These are phyloP conservation scores for Monosporascus sp. DNA, from an alignment of 2,329 filamentous ascomycete genomes.

Conservation along the genomic window DNA sequence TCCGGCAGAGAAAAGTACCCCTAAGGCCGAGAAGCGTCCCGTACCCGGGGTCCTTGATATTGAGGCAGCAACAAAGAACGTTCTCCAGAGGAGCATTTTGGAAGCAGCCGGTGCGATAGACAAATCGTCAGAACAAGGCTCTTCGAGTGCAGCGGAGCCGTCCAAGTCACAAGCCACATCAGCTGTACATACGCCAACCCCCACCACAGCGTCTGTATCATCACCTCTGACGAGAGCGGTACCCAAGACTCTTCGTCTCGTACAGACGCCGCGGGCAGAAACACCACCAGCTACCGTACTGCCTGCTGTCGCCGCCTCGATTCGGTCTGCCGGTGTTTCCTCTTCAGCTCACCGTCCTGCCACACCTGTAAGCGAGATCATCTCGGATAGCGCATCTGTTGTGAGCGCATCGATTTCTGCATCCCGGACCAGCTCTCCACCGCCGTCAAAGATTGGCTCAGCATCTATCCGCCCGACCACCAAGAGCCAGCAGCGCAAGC, in stretches of 20 bases:
- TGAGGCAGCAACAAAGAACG: conserved; percentile 39
- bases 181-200: conserved; percentile 45
- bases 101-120: conserved; percentile 14
- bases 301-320: conserved; percentile 22
- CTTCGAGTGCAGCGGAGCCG: conserved; percentile 25
- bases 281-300: conserved; percentile 33
- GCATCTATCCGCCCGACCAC: conserved; percentile 65
- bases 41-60: conserved; percentile 42
- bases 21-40: conserved; percentile 31
- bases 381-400: conserved; percentile 73
- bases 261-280: conserved; percentile 62
- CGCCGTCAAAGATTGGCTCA: conserved; percentile 59
- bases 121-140: conserved; percentile 26
- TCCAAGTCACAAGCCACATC: conserved; percentile 28
- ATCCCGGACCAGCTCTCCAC: conserved; percentile 67
- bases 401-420: conserved; percentile 64
- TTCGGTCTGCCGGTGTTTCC: conserved; percentile 23
- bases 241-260: conserved; percentile 63
- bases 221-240: conserved; percentile 47
- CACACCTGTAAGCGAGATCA: conserved; percentile 66
- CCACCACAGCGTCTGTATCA: conserved; percentile 40
- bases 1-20: conserved; percentile 21
- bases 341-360: conserved; percentile 51
- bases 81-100: conserved; percentile 12
- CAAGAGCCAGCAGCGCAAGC: conserved; percentile 74